A percentile compares a stretch with the other conserved stretches of the same genome.
Conservation (phyloP, 306 rosid genomes). For the Medicago lupulina region DNA sequence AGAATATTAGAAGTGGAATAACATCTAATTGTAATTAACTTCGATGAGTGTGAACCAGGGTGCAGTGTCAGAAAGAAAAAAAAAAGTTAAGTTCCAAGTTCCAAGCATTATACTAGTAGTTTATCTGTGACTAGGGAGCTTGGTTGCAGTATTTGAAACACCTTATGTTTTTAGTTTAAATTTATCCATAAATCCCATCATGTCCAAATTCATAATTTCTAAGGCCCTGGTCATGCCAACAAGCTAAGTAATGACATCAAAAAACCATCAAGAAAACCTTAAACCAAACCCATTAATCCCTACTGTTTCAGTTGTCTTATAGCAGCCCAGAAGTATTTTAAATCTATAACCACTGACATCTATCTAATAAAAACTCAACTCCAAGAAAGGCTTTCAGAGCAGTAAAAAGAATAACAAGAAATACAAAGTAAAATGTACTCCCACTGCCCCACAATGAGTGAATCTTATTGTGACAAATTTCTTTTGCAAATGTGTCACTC, state of each 20-base stretch:
- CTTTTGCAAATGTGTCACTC: not conserved
- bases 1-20: not conserved
- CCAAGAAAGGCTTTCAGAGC: not conserved
- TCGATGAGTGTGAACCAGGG: slow-evolving; percentile 12
- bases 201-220: too few relatives aligned
- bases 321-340: too few relatives aligned
- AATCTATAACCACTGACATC: not conserved
- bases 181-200: not conserved
- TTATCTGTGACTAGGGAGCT: not conserved
- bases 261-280: too few relatives aligned
- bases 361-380: slow-evolving; percentile 15
- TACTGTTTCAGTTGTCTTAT: too few relatives aligned
- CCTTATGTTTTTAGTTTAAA: not conserved
- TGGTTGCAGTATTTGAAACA: not conserved
- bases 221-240: too few relatives aligned
- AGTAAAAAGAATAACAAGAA: slow-evolving; percentile 9
- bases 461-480: not conserved
- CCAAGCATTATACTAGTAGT: not conserved
- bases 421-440: slow-evolving; percentile 5
- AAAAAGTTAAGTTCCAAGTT: slow-evolving; percentile 4
- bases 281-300: too few relatives aligned
- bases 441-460: not conserved
- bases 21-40: not conserved
- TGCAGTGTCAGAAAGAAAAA: not conserved
- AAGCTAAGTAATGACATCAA: too few relatives aligned